Conservation (phyloP, 495 filamentous ascomycete genomes). For the Aspergillus bertholletiae region DNA sequence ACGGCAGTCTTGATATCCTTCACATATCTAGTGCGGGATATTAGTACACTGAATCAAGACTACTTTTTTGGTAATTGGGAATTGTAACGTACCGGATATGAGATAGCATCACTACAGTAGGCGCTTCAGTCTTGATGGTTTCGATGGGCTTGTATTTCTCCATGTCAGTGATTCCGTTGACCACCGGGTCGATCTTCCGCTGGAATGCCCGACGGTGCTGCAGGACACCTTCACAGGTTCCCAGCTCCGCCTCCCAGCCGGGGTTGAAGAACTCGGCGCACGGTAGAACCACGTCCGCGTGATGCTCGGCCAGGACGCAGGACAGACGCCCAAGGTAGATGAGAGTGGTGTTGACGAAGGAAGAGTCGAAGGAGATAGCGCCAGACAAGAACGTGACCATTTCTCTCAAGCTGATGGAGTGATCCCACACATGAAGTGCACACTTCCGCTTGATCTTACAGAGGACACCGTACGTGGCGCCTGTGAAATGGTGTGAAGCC, state of each 20-base stretch:
- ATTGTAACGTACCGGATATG: constrained; percentile 56
- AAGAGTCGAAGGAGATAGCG: constrained; percentile 54
- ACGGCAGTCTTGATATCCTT: constrained; percentile 65
- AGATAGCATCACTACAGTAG: constrained; percentile 65
- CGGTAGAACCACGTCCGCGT: constrained; percentile 63
- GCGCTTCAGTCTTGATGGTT: constrained; percentile 51
- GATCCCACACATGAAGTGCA: constrained; percentile 65
- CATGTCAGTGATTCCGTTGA: constrained; percentile 67
- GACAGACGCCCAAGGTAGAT: constrained; percentile 57
- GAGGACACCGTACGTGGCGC: constrained; percentile 61
- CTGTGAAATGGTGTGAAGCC: constrained; percentile 62
- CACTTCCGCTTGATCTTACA: constrained; percentile 60
- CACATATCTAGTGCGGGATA: constrained; percentile 21
- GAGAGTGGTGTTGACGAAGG: constrained; percentile 53
- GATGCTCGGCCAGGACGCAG: constrained; percentile 54
- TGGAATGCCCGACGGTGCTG: constrained; percentile 57
- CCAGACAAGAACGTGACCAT: constrained; percentile 58
- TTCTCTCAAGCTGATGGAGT: constrained; percentile 64
- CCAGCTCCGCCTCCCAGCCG: constrained; percentile 64
- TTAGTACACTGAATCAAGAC: neutral
- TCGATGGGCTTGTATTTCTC: constrained; percentile 57
- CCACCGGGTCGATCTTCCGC: constrained; percentile 65
- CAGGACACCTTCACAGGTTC: constrained; percentile 53
- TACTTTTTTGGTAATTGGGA: too few species aligned
- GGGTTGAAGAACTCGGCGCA: constrained; percentile 68